Evolutionary conservation across 106 monocot genomes (phyloP).

Genomic region (Platanthera guangdongensis): DNA sequence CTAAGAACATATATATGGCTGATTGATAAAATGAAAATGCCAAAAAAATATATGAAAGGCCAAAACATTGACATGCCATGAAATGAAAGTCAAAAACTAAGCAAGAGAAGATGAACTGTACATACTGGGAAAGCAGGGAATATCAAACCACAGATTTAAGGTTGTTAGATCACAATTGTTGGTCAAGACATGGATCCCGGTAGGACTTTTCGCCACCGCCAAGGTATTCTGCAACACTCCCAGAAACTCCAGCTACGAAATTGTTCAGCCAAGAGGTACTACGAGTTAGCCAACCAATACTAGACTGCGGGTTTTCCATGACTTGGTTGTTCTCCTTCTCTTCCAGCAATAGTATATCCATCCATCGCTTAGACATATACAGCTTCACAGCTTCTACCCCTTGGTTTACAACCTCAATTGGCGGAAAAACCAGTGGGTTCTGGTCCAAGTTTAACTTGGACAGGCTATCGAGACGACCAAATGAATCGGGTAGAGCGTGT

Average conservation of each 20-base stretch:
- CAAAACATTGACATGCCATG: background rate
- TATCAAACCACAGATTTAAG: background rate
- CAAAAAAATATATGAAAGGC: background rate
- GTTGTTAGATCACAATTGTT: slow-evolving; percentile 38
- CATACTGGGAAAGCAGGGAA: background rate
- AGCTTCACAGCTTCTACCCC: slow-evolving; percentile 61
- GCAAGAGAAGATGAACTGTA: background rate
- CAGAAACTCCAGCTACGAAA: slow-evolving; percentile 46
- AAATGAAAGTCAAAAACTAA: background rate
- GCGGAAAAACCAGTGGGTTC: slow-evolving; percentile 36
- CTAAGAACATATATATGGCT: background rate
- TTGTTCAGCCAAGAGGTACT: slow-evolving; percentile 44
- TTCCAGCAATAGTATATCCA: slow-evolving; percentile 15
- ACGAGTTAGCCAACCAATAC: slow-evolving; percentile 12
- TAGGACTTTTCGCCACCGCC: slow-evolving; percentile 23
- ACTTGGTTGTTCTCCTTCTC: slow-evolving; percentile 35
- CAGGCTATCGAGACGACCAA: slow-evolving; percentile 61
- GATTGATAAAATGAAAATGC: background rate
- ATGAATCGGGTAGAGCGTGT: slow-evolving; percentile 62
- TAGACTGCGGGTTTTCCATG: slow-evolving; percentile 16
- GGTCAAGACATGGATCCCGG: slow-evolving; percentile 56
- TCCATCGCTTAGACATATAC: slow-evolving; percentile 21
- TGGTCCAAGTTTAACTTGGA: slow-evolving; percentile 34
- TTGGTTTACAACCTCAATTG: slow-evolving; percentile 43
- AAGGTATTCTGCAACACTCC: slow-evolving; percentile 35